A percentile compares a stretch with the other conserved stretches of the same genome.
phyloP scores from a whole-genome alignment of 176 grass and related monocot genomes.

The Juncus effusus region DNA sequence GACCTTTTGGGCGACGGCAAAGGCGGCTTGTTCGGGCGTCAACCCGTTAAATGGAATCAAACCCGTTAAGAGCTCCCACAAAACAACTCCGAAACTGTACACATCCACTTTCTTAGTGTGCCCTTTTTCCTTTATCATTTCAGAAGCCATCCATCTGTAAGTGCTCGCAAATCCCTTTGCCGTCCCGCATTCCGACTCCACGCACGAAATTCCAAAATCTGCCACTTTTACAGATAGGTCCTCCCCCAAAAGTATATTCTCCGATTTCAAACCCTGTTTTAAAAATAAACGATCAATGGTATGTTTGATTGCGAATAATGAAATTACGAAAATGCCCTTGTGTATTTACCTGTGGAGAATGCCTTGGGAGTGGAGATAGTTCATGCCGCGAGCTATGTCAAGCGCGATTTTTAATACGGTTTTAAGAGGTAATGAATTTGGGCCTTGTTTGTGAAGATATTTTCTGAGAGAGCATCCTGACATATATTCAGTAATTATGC shows the following conservation, averaged over 20 bases:
- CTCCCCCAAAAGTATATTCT: slow-evolving; percentile 93
- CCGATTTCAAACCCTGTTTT: slow-evolving; percentile 72
- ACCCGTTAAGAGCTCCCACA: slow-evolving; percentile 92
- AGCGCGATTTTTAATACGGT: slow-evolving; percentile 74
- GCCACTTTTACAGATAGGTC: slow-evolving; percentile 94
- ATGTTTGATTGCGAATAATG: neutral
- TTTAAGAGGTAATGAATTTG: slow-evolving; percentile 66
- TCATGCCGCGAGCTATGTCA: slow-evolving; percentile 90
- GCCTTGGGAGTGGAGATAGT: slow-evolving; percentile 83
- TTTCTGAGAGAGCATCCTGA: slow-evolving; percentile 87
- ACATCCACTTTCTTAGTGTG: slow-evolving; percentile 95
- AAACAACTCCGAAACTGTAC: slow-evolving; percentile 90
- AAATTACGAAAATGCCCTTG: neutral
- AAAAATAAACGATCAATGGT: neutral
- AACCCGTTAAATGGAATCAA: slow-evolving; percentile 83
- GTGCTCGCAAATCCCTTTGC: slow-evolving; percentile 92
- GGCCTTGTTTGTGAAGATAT: slow-evolving; percentile 86
- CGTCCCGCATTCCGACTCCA: slow-evolving; percentile 80
- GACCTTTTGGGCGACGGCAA: slow-evolving; percentile 96
- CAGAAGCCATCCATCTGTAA: slow-evolving; percentile 96
- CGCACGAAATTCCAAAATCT: slow-evolving; percentile 96
- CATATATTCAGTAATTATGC: slow-evolving; percentile 97
- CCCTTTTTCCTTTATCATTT: slow-evolving; percentile 92
- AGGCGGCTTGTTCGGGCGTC: slow-evolving; percentile 90
- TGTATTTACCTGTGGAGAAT: slow-evolving; percentile 59